Conservation (phyloP, 177 flowering plant species). For the Vitis hybrid region DNA sequence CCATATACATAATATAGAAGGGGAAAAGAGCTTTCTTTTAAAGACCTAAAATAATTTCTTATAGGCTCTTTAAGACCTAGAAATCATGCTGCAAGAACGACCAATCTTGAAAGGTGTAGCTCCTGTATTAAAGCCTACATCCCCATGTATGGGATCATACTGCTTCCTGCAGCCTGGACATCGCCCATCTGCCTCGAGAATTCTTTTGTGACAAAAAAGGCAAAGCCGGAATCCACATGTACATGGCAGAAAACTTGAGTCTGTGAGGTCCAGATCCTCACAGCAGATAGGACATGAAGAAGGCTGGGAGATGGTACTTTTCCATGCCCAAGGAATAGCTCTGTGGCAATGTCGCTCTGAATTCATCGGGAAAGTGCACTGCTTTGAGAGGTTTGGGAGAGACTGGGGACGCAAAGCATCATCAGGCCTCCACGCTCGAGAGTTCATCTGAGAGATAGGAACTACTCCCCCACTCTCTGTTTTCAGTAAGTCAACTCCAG, state of each 20-base stretch:
- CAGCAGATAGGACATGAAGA: slow-evolving; percentile 21
- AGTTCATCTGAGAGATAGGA: neutral
- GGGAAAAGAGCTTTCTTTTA: neutral
- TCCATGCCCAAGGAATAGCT: slow-evolving; percentile 6
- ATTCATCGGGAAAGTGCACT: slow-evolving; percentile 2
- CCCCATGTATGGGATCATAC: slow-evolving; percentile 10
- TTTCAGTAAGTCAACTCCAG: neutral
- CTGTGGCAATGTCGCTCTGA: slow-evolving; percentile 1
- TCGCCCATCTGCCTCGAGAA: slow-evolving; percentile 23
- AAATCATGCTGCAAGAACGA: slow-evolving; percentile 11
- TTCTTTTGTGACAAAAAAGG: slow-evolving; percentile 28
- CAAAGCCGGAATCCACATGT: slow-evolving; percentile 20
- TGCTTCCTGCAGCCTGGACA: slow-evolving; percentile 29
- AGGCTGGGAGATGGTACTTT: slow-evolving; percentile 1
- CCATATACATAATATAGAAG: neutral
- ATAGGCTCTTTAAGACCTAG: neutral
- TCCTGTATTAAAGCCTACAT: slow-evolving; percentile 5
- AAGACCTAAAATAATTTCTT: neutral
- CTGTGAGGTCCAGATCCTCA: slow-evolving; percentile 23
- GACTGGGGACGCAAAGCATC: slow-evolving; percentile 17
- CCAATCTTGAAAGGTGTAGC: neutral
- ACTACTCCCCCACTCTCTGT: neutral
- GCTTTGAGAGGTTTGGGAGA: slow-evolving; percentile 18
- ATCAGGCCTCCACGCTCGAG: slow-evolving; percentile 19
- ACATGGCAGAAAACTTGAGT: slow-evolving; percentile 25